Conservation (phyloP, 192 early-diverging fungal species). For the Chytriomyces sp. region DNA sequence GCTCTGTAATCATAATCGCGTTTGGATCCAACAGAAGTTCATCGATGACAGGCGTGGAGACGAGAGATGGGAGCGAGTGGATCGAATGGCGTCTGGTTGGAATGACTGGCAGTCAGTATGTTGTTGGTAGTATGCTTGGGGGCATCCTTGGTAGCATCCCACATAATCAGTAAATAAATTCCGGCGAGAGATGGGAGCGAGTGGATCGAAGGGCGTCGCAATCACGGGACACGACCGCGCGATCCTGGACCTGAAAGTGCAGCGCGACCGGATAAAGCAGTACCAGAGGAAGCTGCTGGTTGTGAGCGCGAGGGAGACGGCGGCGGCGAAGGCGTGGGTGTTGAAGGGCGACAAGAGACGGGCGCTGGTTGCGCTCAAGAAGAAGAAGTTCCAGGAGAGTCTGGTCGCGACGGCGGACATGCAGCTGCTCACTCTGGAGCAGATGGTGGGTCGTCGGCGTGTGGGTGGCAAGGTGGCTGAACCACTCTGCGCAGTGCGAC, state of each 20-base stretch:
- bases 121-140: too few species aligned
- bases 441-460: slow-evolving; percentile 64
- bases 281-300: slow-evolving; percentile 87
- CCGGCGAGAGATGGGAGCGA: not conserved
- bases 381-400: slow-evolving; percentile 95
- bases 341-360: slow-evolving; percentile 73
- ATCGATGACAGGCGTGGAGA: too few species aligned
- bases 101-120: too few species aligned
- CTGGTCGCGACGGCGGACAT: slow-evolving; percentile 80
- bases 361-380: slow-evolving; percentile 87
- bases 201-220: not conserved
- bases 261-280: slow-evolving; percentile 90
- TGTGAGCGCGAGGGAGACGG: slow-evolving; percentile 79
- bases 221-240: slow-evolving; percentile 90
- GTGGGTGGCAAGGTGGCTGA: not conserved
- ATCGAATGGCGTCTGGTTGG: not conserved
- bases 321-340: slow-evolving; percentile 76
- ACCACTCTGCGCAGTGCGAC: slow-evolving; percentile 50
- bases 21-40: too few species aligned
- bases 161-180: not conserved
- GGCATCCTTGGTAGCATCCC: too few species aligned
- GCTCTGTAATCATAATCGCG: too few species aligned
- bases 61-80: not conserved
- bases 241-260: slow-evolving; percentile 93
- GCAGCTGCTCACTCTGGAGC: slow-evolving; percentile 88